A percentile compares a stretch with the other conserved stretches of the same genome.
Evolutionary conservation across 2,329 filamentous ascomycete genomes (phyloP).

Genomic region (Calycina herbarum): DNA sequence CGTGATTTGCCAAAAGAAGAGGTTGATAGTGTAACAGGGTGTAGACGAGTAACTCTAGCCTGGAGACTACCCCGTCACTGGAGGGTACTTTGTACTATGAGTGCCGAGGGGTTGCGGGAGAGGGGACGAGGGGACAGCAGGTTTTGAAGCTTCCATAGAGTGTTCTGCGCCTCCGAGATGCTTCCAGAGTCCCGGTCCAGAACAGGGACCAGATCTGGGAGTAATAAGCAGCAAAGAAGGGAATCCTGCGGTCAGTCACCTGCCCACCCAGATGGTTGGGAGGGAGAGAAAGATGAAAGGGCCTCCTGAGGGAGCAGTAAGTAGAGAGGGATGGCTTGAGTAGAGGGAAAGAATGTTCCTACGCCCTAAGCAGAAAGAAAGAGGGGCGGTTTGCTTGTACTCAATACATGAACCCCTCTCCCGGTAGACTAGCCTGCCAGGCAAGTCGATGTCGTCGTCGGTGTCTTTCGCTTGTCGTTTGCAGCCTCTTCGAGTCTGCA

Average conservation of each 20-base stretch:
- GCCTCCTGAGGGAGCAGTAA: background rate
- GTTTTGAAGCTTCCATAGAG: background rate
- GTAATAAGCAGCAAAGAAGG: background rate
- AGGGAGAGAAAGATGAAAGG: background rate
- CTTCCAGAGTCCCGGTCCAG: background rate
- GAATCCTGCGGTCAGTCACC: background rate
- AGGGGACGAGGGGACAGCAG: too few species aligned
- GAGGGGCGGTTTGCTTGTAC: too few species aligned
- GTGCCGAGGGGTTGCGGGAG: background rate
- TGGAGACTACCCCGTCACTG: background rate
- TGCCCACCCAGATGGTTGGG: background rate
- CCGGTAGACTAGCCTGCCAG: too few species aligned
- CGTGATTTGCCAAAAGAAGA: conserved; percentile 1
- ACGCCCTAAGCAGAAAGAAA: too few species aligned
- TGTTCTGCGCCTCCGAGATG: conserved; percentile 2
- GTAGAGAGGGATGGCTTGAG: background rate
- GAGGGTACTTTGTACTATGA: background rate
- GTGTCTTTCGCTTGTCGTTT: conserved; percentile 2
- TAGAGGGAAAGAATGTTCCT: background rate
- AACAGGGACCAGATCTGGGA: background rate
- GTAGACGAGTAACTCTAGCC: background rate
- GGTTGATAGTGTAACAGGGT: background rate
- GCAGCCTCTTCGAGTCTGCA: background rate
- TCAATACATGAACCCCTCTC: too few species aligned
- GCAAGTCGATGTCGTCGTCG: background rate